phyloP scores from a whole-genome alignment of 2,329 filamentous ascomycete genomes.

The Leptographium flavum region DNA sequence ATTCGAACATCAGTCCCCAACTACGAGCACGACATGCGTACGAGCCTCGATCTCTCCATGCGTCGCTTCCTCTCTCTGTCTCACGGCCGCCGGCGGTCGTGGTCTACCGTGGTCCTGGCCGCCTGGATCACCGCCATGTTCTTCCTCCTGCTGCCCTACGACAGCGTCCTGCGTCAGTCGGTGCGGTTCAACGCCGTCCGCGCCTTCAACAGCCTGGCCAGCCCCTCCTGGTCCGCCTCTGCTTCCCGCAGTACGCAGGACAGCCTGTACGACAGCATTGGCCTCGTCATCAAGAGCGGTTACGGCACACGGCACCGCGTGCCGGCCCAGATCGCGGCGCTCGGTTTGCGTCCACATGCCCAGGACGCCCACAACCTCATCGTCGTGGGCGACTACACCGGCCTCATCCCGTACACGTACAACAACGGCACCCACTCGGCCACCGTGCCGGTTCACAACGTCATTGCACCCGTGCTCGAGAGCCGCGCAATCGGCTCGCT shows the following conservation, averaged over 20 bases:
- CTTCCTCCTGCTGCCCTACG: slow-evolving; percentile 16
- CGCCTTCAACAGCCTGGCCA: slow-evolving; percentile 24
- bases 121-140: slow-evolving; percentile 6
- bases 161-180: slow-evolving; percentile 15
- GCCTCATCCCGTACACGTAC: slow-evolving; percentile 9
- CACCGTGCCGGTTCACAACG: slow-evolving; percentile 23
- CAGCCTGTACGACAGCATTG: slow-evolving; percentile 29
- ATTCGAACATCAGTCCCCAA: no score
- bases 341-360: slow-evolving; percentile 22
- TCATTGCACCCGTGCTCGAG: slow-evolving; percentile 19
- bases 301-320: slow-evolving; percentile 38
- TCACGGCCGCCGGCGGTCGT: neutral
- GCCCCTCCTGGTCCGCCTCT: slow-evolving; percentile 2
- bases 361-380: slow-evolving; percentile 27
- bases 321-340: slow-evolving; percentile 29
- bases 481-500: slow-evolving; percentile 18
- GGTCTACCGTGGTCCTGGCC: neutral
- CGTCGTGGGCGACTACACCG: slow-evolving; percentile 36
- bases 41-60: neutral
- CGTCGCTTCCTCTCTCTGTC: slow-evolving; percentile 1
- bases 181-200: slow-evolving; percentile 14
- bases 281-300: slow-evolving; percentile 39
- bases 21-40: no score
- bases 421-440: neutral
- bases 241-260: no score